Evolutionary conservation across 192 early-diverging fungal genomes (phyloP).

Genomic region (Podila epigama): DNA sequence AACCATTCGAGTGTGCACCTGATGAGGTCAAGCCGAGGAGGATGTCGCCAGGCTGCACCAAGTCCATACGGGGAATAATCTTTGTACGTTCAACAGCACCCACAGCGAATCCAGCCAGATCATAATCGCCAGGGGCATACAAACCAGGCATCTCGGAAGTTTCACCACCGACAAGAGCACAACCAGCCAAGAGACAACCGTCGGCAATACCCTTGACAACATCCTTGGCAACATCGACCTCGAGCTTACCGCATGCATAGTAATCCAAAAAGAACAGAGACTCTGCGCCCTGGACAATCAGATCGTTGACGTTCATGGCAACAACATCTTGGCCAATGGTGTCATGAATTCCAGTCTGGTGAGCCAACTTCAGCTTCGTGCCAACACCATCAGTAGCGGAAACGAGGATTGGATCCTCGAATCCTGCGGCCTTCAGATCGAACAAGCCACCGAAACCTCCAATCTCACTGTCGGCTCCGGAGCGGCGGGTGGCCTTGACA

Average conservation of each 20-base stretch:
- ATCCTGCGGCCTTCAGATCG: slow-evolving; percentile 94
- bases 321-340: slow-evolving; percentile 98
- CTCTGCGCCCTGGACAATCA: slow-evolving; percentile 98
- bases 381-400: slow-evolving; percentile 99
- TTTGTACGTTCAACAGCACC: slow-evolving; percentile 93
- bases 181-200: slow-evolving; percentile 90
- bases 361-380: slow-evolving; percentile 98
- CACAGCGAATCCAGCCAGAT: slow-evolving; percentile 96
- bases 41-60: slow-evolving; percentile 82
- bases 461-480: slow-evolving; percentile 96
- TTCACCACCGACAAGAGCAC: slow-evolving; percentile 97
- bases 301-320: slow-evolving; percentile 99
- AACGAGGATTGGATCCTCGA: slow-evolving; percentile 91
- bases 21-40: slow-evolving; percentile 94
- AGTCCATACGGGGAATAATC: slow-evolving; percentile 84
- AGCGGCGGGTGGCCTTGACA: slow-evolving; percentile 90
- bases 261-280: slow-evolving; percentile 99
- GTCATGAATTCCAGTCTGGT: slow-evolving; percentile 83
- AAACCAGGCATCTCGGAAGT: slow-evolving; percentile 99
- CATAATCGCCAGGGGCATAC: slow-evolving; percentile 83
- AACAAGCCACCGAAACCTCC: slow-evolving; percentile 99
- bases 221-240: slow-evolving; percentile 88
- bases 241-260: slow-evolving; percentile 93
- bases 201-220: slow-evolving; percentile 94
- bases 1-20: slow-evolving; percentile 99